phyloP scores from a whole-genome alignment of 1,284 basidiomycete species.

The Apiotrichum gracile region DNA sequence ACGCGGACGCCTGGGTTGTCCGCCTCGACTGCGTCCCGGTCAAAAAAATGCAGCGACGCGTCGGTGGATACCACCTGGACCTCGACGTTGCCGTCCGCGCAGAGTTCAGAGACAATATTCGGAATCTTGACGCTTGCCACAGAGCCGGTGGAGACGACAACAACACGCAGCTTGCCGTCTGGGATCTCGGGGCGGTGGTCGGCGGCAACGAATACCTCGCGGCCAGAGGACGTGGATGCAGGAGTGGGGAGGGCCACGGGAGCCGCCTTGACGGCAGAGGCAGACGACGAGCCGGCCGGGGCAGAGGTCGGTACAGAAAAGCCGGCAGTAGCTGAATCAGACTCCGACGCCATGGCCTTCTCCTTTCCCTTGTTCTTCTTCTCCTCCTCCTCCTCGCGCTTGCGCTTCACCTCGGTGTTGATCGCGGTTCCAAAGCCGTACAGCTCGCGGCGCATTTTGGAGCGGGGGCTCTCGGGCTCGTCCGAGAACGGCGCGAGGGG shows the following conservation, averaged over 20 bases:
- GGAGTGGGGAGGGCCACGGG: not conserved
- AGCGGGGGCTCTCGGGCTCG: conserved; percentile 31
- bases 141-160: conserved; percentile 83
- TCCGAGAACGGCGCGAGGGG: not conserved
- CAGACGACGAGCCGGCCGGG: not conserved
- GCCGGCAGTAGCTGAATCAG: not conserved
- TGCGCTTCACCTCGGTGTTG: not conserved
- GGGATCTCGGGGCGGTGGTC: conserved; percentile 23
- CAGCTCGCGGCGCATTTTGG: conserved; percentile 30
- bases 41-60: conserved; percentile 71
- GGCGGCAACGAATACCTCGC: conserved; percentile 25
- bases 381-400: not conserved
- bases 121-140: conserved; percentile 92
- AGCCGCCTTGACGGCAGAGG: not conserved
- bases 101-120: conserved; percentile 62
- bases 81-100: conserved; percentile 63
- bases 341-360: not conserved
- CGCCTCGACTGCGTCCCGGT: conserved; percentile 51
- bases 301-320: not conserved
- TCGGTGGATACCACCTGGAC: conserved; percentile 81
- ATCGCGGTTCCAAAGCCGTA: conserved; percentile 26
- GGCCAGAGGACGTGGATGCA: not conserved
- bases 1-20: conserved; percentile 54
- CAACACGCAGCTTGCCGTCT: conserved; percentile 55
- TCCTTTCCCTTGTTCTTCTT: not conserved